Percentiles rank a stretch among this genome's conserved stretches.
Evolutionary conservation across 148 eudicot species (phyloP).

Genomic region (Suaeda aralocaspica): DNA sequence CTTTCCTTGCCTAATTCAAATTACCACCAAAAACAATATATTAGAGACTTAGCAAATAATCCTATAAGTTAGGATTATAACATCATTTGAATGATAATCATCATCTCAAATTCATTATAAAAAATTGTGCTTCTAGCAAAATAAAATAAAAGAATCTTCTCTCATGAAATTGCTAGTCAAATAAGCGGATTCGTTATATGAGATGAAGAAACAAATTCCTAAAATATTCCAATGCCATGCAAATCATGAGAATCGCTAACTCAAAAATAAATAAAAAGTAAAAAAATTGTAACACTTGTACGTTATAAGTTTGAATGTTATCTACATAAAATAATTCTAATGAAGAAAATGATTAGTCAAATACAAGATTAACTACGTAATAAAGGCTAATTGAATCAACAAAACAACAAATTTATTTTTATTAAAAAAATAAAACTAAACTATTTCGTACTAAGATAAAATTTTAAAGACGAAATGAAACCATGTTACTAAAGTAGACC

Average conservation of each 20-base stretch:
- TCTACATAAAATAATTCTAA: not conserved
- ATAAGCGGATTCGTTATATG: no score
- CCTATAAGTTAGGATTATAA: not conserved
- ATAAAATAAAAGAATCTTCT: no score
- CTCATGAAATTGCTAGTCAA: no score
- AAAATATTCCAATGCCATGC: not conserved
- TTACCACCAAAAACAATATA: not conserved
- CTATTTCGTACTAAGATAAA: no score
- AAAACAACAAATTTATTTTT: no score
- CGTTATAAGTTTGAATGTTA: no score
- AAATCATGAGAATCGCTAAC: not conserved
- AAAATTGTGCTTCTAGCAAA: no score
- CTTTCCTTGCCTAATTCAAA: slow-evolving; percentile 56
- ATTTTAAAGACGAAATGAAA: no score
- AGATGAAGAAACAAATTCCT: no score
- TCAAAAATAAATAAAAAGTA: not conserved
- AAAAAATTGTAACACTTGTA: no score
- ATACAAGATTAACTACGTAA: not conserved
- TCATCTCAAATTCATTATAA: not conserved
- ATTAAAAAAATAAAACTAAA: no score
- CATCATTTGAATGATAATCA: not conserved
- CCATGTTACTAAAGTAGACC: no score
- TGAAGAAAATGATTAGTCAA: not conserved
- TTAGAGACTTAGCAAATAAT: not conserved
- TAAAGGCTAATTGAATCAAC: not conserved